These are phyloP conservation scores for Fusarium tjaetaba DNA, from an alignment of 2,329 filamentous ascomycete genomes.

Conservation along the genomic window DNA sequence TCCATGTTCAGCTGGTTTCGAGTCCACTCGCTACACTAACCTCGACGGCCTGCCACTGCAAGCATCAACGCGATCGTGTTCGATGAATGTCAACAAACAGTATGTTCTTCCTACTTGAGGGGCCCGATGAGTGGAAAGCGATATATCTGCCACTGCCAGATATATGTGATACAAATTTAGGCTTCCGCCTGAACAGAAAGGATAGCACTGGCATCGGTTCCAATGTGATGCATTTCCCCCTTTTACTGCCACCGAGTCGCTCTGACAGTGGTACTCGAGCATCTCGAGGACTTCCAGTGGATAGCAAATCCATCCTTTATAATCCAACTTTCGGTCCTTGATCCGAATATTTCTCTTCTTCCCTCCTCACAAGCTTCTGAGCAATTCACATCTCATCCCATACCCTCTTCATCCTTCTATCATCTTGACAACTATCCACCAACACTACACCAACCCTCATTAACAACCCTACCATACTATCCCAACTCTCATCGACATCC, in stretches of 20 bases:
- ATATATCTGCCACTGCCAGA: accelerated
- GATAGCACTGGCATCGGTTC: accelerated
- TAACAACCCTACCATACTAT: background rate
- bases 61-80: background rate
- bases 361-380: background rate
- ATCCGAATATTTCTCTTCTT: background rate
- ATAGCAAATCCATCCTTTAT: background rate
- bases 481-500: too few species aligned
- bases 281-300: background rate
- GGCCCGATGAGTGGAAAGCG: accelerated
- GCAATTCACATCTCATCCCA: background rate
- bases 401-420: background rate
- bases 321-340: background rate
- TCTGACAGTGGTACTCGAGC: background rate
- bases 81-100: background rate
- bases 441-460: background rate
- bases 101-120: accelerated
- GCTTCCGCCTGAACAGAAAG: background rate
- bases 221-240: background rate
- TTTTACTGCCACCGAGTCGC: background rate
- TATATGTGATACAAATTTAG: background rate
- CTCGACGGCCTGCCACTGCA: background rate
- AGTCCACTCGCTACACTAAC: too few species aligned
- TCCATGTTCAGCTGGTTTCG: too few species aligned
- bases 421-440: background rate